phyloP scores from a whole-genome alignment of 371 early-diverging fungal genomes.

The Mycotypha africana region DNA sequence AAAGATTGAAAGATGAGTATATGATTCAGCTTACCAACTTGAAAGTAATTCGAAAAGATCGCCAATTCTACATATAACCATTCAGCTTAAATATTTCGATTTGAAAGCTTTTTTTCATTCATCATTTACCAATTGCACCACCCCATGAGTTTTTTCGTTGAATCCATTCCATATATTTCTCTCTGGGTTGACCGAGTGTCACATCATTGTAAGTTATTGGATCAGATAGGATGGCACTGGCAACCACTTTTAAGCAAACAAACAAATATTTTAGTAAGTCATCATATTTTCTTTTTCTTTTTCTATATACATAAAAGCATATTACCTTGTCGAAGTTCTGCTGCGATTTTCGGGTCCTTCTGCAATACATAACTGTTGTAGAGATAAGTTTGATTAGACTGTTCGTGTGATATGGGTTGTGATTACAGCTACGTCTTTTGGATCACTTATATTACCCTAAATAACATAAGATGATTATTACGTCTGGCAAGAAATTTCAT shows the following conservation, averaged over 20 bases:
- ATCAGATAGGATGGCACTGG: conserved; percentile 8
- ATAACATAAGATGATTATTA: too few species aligned
- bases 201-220: conserved; percentile 22
- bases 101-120: too few species aligned
- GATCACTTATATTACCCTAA: too few species aligned
- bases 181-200: conserved; percentile 17
- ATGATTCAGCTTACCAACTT: conserved; percentile 42
- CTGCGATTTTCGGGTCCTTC: conserved; percentile 16
- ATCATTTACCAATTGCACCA: conserved; percentile 52
- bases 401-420: neutral
- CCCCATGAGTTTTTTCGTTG: conserved; percentile 49
- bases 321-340: conserved; percentile 36
- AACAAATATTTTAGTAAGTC: too few species aligned
- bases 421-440: neutral
- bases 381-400: neutral
- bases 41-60: conserved; percentile 48
- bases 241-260: conserved; percentile 5
- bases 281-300: neutral
- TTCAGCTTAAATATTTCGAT: neutral
- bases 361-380: conserved; percentile 27
- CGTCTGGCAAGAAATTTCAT: too few species aligned
- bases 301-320: neutral
- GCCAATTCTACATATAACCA: conserved; percentile 36
- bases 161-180: conserved; percentile 50
- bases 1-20: too few species aligned